Percentiles rank a stretch among this genome's conserved stretches.
Conservation (phyloP, 305 asterid genomes). For the Ilex paraguariensis region DNA sequence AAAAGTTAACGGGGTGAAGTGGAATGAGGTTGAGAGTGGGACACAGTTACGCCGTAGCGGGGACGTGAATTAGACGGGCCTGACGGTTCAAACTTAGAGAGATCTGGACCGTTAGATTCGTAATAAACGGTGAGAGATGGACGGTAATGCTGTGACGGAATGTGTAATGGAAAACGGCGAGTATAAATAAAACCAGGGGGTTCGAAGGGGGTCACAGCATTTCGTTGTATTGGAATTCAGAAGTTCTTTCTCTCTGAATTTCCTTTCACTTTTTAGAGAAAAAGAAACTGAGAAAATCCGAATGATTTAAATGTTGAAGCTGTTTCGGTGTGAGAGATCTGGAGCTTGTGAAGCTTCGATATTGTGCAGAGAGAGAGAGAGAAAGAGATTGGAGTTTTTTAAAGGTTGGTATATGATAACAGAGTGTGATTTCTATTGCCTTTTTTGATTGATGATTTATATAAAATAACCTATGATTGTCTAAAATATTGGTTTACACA, state of each 20-base stretch:
- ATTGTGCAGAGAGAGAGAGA: not conserved
- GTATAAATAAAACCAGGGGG: constrained; percentile 43
- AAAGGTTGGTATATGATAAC: not conserved
- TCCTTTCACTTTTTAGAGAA: constrained; percentile 12
- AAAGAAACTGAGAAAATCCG: constrained; percentile 3
- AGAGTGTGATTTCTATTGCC: not conserved
- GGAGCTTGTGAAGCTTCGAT: not conserved
- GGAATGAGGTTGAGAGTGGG: constrained; percentile 18
- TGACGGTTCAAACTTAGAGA: constrained; percentile 22
- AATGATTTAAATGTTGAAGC: not conserved
- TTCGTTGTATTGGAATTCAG: constrained; percentile 18
- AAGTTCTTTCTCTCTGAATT: constrained; percentile 4
- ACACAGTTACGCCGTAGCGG: constrained; percentile 25
- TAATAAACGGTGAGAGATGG: constrained; percentile 30
- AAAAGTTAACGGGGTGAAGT: constrained; percentile 24
- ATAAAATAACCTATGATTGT: constrained; percentile 7
- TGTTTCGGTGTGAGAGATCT: not conserved
- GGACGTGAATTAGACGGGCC: not conserved
- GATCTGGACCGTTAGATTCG: constrained; percentile 29
- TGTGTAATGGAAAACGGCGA: constrained; percentile 21
- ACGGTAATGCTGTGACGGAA: constrained; percentile 4
- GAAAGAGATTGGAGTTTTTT: not conserved
- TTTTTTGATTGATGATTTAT: not conserved
- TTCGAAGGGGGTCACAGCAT: constrained; percentile 33
- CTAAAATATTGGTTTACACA: constrained; percentile 20